Evolutionary conservation across 345 rosid genomes (phyloP).

Genomic region (Populus euphratica): DNA sequence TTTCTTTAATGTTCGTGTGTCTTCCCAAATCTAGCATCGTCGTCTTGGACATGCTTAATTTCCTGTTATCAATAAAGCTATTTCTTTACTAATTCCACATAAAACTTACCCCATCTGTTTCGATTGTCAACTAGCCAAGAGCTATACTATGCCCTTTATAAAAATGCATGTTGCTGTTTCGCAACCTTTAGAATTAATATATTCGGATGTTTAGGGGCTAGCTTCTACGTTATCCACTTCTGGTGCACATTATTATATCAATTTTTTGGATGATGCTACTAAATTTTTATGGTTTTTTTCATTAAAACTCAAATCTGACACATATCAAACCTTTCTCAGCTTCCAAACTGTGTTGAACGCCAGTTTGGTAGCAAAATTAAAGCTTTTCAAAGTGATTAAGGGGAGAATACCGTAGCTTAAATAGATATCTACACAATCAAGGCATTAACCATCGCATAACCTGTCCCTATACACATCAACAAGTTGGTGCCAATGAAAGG

Average conservation of each 20-base stretch:
- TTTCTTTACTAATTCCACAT: background rate
- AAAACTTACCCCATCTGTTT: background rate
- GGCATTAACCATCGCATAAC: background rate
- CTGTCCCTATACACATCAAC: accelerated
- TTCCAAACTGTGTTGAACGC: background rate
- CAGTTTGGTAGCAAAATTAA: no score
- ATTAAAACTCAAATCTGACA: no score
- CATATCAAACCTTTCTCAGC: no score
- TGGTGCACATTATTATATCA: background rate
- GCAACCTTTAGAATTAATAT: background rate
- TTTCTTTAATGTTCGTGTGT: accelerated
- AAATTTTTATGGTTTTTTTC: background rate
- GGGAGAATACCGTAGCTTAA: background rate
- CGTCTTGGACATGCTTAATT: background rate
- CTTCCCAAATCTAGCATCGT: background rate
- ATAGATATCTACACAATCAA: no score
- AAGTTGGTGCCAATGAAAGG: background rate
- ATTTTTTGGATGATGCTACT: background rate
- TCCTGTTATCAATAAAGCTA: background rate
- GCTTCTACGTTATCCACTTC: background rate
- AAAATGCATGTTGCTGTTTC: no score
- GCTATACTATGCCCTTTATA: background rate
- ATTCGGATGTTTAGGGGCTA: background rate
- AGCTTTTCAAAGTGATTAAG: no score
- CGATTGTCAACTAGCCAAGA: background rate